Evolutionary conservation across 345 rosid genomes (phyloP).

Genomic region (Trapa incisa): DNA sequence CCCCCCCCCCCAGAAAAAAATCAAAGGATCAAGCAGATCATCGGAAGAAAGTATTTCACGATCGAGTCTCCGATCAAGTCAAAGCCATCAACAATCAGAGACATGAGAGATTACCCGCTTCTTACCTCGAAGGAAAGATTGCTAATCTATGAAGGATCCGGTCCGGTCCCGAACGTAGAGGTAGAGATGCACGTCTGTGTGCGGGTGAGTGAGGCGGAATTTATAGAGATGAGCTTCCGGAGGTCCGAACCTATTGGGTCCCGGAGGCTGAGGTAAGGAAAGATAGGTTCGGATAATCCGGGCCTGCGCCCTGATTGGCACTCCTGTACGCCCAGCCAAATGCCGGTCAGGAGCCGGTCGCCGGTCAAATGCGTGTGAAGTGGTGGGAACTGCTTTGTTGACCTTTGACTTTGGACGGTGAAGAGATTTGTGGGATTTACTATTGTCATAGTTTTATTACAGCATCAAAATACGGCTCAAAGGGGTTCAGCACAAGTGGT

Average conservation of each 20-base stretch:
- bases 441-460: too few species aligned
- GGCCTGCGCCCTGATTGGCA: slow-evolving; percentile 9
- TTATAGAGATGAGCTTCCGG: slow-evolving; percentile 8
- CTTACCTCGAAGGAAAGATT: slow-evolving; percentile 9
- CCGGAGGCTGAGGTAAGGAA: not conserved
- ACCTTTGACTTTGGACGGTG: slow-evolving; percentile 9
- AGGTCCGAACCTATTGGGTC: slow-evolving; percentile 9
- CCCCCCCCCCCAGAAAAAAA: not conserved
- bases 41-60: not conserved
- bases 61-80: not conserved
- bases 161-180: not conserved
- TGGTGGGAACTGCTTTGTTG: slow-evolving; percentile 1
- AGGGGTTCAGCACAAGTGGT: not conserved
- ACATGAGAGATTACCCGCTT: not conserved
- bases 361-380: slow-evolving; percentile 4
- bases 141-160: slow-evolving; percentile 3
- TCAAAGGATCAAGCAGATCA: not conserved
- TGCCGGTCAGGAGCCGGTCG: slow-evolving; percentile 14
- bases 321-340: not conserved
- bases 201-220: not conserved
- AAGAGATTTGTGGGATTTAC: too few species aligned
- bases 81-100: not conserved
- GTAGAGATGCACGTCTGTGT: not conserved
- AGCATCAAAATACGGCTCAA: not conserved
- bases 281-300: slow-evolving; percentile 12